These are phyloP conservation scores for Capronia americana DNA, from an alignment of 2,329 filamentous ascomycete species.

Conservation along the genomic window DNA sequence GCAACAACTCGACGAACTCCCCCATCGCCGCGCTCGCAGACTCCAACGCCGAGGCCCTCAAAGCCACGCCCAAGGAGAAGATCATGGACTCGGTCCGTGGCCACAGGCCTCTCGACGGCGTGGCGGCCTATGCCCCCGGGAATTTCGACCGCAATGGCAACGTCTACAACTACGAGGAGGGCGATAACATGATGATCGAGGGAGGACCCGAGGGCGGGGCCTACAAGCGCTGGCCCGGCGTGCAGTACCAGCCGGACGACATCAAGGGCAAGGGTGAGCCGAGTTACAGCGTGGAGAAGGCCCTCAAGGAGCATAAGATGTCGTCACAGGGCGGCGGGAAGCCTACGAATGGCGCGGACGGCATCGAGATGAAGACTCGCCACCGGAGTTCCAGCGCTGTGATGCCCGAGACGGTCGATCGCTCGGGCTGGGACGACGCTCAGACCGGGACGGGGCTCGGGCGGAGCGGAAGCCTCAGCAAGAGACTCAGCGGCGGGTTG, in stretches of 20 bases:
- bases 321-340: constrained; percentile 14
- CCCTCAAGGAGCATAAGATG: constrained; percentile 65
- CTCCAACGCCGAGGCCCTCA: constrained; percentile 77
- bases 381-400: constrained; percentile 22
- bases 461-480: constrained; percentile 36
- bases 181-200: constrained; percentile 84
- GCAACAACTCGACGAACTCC: constrained; percentile 68
- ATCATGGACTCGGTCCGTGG: constrained; percentile 73
- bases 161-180: constrained; percentile 79
- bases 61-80: constrained; percentile 79
- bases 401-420: constrained; percentile 12
- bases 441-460: constrained; percentile 15
- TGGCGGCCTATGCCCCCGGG: constrained; percentile 77
- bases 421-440: constrained; percentile 30
- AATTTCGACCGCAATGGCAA: constrained; percentile 70
- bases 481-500: constrained; percentile 36
- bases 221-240: constrained; percentile 75
- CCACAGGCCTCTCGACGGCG: constrained; percentile 82
- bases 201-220: constrained; percentile 70
- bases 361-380: constrained; percentile 38
- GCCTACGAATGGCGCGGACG: constrained; percentile 26
- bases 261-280: constrained; percentile 84
- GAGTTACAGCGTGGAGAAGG: constrained; percentile 72
- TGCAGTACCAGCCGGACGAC: constrained; percentile 73
- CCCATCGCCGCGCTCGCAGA: constrained; percentile 78